Evolutionary conservation across 1,284 basidiomycete genomes (phyloP), one percentile per base, ranked within the genome.

Genomic region (Hypsizygus ulmarius): DNA sequence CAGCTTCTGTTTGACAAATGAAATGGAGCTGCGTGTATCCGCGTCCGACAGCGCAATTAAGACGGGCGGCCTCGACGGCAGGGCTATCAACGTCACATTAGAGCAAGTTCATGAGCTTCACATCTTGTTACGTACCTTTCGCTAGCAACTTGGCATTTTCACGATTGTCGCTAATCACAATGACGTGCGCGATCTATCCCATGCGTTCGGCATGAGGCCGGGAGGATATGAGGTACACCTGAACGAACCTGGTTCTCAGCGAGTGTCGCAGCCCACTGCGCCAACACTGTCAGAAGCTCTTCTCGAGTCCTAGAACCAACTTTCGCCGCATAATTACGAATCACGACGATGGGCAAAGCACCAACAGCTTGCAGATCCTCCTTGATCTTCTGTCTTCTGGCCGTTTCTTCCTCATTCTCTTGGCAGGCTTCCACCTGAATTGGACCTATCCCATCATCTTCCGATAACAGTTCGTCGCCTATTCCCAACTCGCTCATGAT

Each of bases 161-260:
- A 18, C 89, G 81, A 57, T 94, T 94, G 63, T 98, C 93, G 57
- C 90, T 91, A 29, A 95, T 75, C 37, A 98, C 84, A 39, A 99
- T 75, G 34, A 97, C 93, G 65, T 99, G 96, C 0, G 96, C 96
- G 46, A 93, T 74, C 82, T 73, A 46, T 11, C 32, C 10, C 14
- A 32, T 19, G 15, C 15, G 25, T 30, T 18, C 35, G 39, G 11
- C 25, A 35, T 34, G 21, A 25, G 11, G 25, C 27, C 11, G 39
- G 12, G 40, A 14, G n/a, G 2, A 21, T 21, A 32, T 45, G 10
- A 33, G 10, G 9, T 11, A 28, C 29, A 47, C 14, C 18, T 2
- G 32, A 6, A 62, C 74, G 41, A 39, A 89, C 89, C 69, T 86
- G 78, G 60, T 85, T 90, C 61, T 94, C 90, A 0, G 84, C 80